A percentile compares a stretch with the other conserved stretches of the same genome.
phyloP scores from a whole-genome alignment of 352 stramenopile genomes.

The Pythium angustatum region DNA sequence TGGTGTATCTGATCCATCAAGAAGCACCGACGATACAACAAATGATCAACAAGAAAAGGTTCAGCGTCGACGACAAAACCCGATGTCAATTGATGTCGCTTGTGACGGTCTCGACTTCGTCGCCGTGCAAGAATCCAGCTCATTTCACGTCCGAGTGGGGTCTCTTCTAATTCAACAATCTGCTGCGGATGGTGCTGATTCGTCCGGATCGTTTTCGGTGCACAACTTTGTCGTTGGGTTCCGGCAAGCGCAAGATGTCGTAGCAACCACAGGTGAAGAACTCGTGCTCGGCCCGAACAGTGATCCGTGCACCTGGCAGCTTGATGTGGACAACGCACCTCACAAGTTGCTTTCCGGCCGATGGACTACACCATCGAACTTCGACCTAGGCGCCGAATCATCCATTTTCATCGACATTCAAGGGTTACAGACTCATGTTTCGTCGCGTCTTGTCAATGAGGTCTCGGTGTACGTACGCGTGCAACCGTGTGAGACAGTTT shows the following conservation, averaged over 20 bases:
- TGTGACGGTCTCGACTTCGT: constrained; percentile 56
- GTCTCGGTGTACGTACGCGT: constrained; percentile 13
- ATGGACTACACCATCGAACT: constrained; percentile 44
- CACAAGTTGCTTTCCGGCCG: constrained; percentile 64
- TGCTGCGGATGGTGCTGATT: constrained; percentile 2
- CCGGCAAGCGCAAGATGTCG: background rate
- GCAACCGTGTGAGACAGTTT: background rate
- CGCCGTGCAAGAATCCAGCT: constrained; percentile 21
- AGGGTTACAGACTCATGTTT: constrained; percentile 68
- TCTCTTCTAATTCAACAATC: constrained; percentile 40
- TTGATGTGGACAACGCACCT: constrained; percentile 67
- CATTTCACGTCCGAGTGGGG: constrained; percentile 63
- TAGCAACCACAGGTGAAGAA: constrained; percentile 39
- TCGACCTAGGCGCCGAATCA: background rate
- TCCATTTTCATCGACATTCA: constrained; percentile 66
- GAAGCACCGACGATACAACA: background rate
- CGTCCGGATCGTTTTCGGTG: constrained; percentile 43
- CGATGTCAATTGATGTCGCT: constrained; percentile 24
- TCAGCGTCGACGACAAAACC: background rate
- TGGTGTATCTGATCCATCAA: background rate
- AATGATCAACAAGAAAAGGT: background rate
- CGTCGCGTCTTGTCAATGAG: constrained; percentile 44
- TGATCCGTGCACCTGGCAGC: constrained; percentile 72
- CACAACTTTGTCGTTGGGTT: constrained; percentile 67
- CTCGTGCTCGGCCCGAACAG: constrained; percentile 66